Percentiles rank a stretch among this genome's conserved stretches.
Evolutionary conservation across 257 asterid species (phyloP).

Genomic region (Nicotiana paniculata): DNA sequence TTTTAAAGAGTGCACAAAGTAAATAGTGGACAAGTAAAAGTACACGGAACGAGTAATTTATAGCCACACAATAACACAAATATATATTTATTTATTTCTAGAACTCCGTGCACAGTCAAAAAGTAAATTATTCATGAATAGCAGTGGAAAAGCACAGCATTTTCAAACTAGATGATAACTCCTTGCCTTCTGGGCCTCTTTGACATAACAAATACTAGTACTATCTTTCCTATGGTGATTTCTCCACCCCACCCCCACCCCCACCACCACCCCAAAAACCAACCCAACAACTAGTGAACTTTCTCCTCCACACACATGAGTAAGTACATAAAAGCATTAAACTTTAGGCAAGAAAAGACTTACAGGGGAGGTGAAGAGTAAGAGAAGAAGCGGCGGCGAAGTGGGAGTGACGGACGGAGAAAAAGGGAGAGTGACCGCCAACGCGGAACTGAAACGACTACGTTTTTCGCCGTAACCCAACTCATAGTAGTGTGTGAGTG

Average conservation of each 20-base stretch:
- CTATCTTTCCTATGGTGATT: no score
- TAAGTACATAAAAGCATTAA: neutral
- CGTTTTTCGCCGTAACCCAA: slow-evolving; percentile 57
- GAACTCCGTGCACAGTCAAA: no score
- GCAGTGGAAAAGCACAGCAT: neutral
- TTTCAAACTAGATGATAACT: neutral
- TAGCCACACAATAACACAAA: no score
- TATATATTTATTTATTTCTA: no score
- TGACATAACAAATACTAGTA: no score
- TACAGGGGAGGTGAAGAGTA: slow-evolving; percentile 17
- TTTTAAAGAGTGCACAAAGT: no score
- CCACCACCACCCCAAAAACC: no score
- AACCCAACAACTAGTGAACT: neutral
- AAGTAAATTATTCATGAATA: no score
- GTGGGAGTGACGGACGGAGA: slow-evolving; percentile 31
- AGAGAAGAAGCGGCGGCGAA: slow-evolving; percentile 27
- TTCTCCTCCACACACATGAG: neutral
- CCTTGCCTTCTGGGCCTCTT: neutral
- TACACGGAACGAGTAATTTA: no score
- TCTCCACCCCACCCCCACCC: neutral
- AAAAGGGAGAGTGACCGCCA: slow-evolving; percentile 58
- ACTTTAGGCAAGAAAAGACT: neutral
- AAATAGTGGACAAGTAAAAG: no score
- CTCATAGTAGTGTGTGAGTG: slow-evolving; percentile 20
- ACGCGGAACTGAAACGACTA: slow-evolving; percentile 47